Base-by-base conservation (phyloP, 441 rosid genomes). In the Daphne laureola region DNA sequence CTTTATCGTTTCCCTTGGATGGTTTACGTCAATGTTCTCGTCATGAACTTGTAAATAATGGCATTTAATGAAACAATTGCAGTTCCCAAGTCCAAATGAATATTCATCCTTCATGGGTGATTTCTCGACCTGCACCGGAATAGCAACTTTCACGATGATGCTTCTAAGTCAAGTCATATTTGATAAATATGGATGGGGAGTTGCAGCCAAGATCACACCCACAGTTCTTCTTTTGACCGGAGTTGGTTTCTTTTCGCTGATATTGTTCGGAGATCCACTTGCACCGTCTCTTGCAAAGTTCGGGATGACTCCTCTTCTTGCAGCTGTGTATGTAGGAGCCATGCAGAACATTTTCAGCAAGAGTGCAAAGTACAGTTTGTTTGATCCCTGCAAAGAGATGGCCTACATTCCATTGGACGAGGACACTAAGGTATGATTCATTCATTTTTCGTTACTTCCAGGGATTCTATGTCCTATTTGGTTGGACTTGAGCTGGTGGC, bases 371-470 rank as follows among this genome's bases (percentile, higher is more conserved):
- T 93, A 93, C 80, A 93, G 97, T 53, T 74, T 93, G 67, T 93
- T 93, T 40, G 98, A 93, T 58, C 98, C 98, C 43, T 92, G 98
- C 80, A 86, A 92, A 73, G 98, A 92, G 63, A 92, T 92, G 98
- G 97, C 98, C 1, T 92, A 92, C 53, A 92, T 92, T 60, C 98
- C 96, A 4, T 59, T 92, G 58, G 98, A 92, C 8, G 97, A 92
- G 68, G 96, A 89, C 70, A 92, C 98, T 43, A 92, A 86, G 98
- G 98, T 92, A 70, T 43, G 66, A 13, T 49, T 26, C 59, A 14
- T 47, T 61, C 41, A 41, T 40, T 26, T 12, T 25, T 51, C n/a
- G 8, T 8, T 45, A 36, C 0, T 26, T 45, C 6, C 17, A 36
- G 8, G 40, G 12, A 12, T 4, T 14, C 46, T 48, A 49, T 43